Evolutionary conservation across 345 rosid genomes (phyloP).

Genomic region (Camelina sativa): DNA sequence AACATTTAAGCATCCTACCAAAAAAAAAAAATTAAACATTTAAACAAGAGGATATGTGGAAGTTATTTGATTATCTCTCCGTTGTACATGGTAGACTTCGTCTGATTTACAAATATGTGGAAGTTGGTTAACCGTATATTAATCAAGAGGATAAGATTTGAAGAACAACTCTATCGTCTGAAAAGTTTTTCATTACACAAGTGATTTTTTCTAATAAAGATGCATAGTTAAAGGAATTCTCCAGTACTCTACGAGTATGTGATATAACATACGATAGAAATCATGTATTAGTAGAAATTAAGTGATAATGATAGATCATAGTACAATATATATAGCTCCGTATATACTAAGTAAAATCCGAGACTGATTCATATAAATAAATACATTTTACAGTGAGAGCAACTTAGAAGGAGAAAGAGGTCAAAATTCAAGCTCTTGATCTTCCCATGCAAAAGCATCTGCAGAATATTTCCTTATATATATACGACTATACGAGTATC

Average conservation of each 20-base stretch:
- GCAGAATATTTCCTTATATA: background rate
- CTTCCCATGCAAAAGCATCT: constrained; percentile 31
- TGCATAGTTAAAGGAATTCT: background rate
- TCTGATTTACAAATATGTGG: constrained; percentile 20
- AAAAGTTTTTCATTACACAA: background rate
- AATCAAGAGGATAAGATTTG: background rate
- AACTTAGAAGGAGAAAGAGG: background rate
- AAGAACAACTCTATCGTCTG: background rate
- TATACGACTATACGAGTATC: too few species aligned
- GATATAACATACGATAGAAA: background rate
- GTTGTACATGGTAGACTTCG: background rate
- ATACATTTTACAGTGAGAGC: constrained; percentile 15
- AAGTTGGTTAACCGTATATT: background rate
- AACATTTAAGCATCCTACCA: too few species aligned
- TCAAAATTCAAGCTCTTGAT: constrained; percentile 18
- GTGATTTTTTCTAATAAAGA: background rate
- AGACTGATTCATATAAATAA: background rate
- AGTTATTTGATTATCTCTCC: background rate
- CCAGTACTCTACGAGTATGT: constrained; percentile 12
- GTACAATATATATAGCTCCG: too few species aligned
- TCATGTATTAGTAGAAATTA: background rate
- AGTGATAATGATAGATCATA: constrained; percentile 1
- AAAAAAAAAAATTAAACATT: too few species aligned
- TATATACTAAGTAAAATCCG: background rate
- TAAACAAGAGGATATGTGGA: background rate